Evolutionary conservation across 2,329 filamentous ascomycete species (phyloP), one percentile per base, ranked within the genome.

Genomic region (Xylariaceae sp.): DNA sequence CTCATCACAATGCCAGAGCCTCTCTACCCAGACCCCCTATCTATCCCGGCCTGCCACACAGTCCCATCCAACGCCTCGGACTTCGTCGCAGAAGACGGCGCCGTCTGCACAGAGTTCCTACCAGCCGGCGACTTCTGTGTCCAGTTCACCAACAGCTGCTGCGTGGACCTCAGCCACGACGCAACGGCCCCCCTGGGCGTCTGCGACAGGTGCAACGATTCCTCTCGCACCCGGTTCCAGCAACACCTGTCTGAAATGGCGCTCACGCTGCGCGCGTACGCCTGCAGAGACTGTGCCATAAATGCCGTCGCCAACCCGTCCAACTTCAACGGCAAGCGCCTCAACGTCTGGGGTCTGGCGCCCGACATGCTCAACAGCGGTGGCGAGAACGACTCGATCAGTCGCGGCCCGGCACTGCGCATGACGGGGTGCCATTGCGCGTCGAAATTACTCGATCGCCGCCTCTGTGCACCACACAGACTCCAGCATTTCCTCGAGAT

Each of bases 341-440:
- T 60, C 51, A 63, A 63, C 6, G 61, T 76, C 18, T 74, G 67
- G 63, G 72, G 73, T n/a, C 45, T 65, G n/a, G 35, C 15, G 18
- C 7, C 11, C 1, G 17, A 51, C 17, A 39, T 55, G 11, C 37
- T 50, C 6, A 10, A n/a, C 35, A 7, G 3, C 7, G 3, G 11
- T 10, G 4, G 4, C 5, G 18, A 30, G 37, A 9, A 6, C 1
- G 13, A 30, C 8, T 45, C 44, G 1, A 34, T 49, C 7, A 56
- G 62, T 39, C 51, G 39, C 30, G 61, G 53, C 7, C 11, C 13
- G 1, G 57, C 61, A 2, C 56, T 62, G 8, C 65, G 68, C 2
- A 45, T 71, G 1, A 77, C 75, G 8, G 76, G 76, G 1, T 78
- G 76, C 62, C 37, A 63, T 3, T 78, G 76, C 64, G 72, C 63